These are phyloP conservation scores for Colletotrichum sp. DNA, from an alignment of 2,329 filamentous ascomycete species.

Conservation along the genomic window DNA sequence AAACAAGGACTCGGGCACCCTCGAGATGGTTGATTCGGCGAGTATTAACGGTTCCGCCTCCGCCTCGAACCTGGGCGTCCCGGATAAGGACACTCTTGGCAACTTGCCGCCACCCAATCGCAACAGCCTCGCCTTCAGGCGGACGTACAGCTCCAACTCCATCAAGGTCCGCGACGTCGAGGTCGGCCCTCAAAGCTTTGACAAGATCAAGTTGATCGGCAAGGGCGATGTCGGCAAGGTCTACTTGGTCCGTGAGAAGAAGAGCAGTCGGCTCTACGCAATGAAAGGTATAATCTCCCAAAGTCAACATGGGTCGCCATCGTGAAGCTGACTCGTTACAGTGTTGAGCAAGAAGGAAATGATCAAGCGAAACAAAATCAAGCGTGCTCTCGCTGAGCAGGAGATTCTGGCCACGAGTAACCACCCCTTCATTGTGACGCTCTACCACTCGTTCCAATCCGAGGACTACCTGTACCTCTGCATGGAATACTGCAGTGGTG, in stretches of 20 bases:
- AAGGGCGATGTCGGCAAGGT: constrained; percentile 99
- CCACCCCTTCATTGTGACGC: constrained; percentile 96
- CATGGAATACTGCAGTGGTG: constrained; percentile 99
- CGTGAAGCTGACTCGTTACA: constrained; percentile 49
- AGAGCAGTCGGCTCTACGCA: constrained; percentile 91
- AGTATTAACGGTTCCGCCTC: constrained; percentile 37
- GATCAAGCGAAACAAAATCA: constrained; percentile 99
- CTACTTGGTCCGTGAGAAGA: constrained; percentile 97
- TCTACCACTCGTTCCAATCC: constrained; percentile 99
- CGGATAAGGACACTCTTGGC: constrained; percentile 57
- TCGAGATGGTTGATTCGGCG: constrained; percentile 50
- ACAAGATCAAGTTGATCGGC: constrained; percentile 99
- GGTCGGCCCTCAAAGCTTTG: constrained; percentile 92
- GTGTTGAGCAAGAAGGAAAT: constrained; percentile 99
- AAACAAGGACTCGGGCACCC: constrained; percentile 53
- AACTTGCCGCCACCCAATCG: constrained; percentile 71
- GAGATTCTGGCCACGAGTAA: constrained; percentile 98
- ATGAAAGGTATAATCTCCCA: constrained; percentile 82
- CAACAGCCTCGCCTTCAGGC: constrained; percentile 78
- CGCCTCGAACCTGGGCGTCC: constrained; percentile 31
- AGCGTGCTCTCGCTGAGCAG: constrained; percentile 94
- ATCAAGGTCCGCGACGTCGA: constrained; percentile 99
- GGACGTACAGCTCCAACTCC: constrained; percentile 98
- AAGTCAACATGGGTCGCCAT: neutral
- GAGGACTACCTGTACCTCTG: constrained; percentile 99